Evolutionary conservation across 176 grass and related monocot species (phyloP), one percentile per base, ranked within the genome.

Genomic region (Triticum monococcum): DNA sequence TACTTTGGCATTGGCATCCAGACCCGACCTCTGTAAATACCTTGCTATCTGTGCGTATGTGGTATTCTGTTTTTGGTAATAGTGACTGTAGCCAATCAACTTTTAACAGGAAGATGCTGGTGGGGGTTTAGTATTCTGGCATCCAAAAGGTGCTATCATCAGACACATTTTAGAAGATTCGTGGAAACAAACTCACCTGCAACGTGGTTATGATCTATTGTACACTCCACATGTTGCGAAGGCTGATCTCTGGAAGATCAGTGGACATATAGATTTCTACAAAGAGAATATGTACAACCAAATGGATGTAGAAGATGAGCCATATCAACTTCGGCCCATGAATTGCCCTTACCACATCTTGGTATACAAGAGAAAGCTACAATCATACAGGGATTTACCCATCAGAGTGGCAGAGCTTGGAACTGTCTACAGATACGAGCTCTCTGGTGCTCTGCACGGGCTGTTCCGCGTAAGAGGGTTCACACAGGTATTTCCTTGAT

Each of bases 151-250:
- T 38, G 91, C 90, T 38, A 92, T 90, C 8, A 78, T 99, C 72
- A 94, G 97, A 61, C 97, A 96, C 62, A 79, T 94, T 82, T 92
- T 99, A 68, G 94, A 96, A 90, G 94, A 96, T 52, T 96, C 92
- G 54, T 96, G 97, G 97, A 99, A 99, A 83, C 71, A 93, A 59
- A 94, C 92, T 88, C 97, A 99, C 64, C 72, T 99, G 68, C 91
- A 94, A 72, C 84, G 75, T 80, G 97, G 82, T 80, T 99, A 99
- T 82, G 86, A 96, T 79, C 85, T 99, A 31, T 77, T 99, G 24
- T 99, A 99, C 79, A 99, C 97, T 24, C 97, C 97, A 23, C 94
- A 96, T 83, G 97, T 96, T 76, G 97, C 97, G 3, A 99, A 98
- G 77, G 93, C 87, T 37, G 92, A 94, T 72, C 92, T 98, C 38